Conservation (phyloP, 2,329 filamentous ascomycete species). For the Bisporella sp. region DNA sequence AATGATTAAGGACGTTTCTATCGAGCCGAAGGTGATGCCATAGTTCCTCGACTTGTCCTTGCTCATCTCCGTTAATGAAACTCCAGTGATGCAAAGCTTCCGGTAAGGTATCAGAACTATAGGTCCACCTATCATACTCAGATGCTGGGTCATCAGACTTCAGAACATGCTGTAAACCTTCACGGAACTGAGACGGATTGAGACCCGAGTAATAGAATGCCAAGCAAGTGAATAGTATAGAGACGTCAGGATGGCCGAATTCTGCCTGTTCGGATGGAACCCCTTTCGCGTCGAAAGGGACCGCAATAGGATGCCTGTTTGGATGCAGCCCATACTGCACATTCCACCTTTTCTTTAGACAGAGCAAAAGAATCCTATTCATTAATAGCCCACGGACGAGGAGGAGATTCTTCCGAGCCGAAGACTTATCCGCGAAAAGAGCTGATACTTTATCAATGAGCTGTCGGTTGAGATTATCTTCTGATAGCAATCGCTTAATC, state of each 20-base stretch:
- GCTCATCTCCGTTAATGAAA: constrained; percentile 52
- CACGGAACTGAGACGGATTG: constrained; percentile 37
- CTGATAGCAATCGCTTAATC: constrained; percentile 22
- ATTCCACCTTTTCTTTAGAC: constrained; percentile 49
- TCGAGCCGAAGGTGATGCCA: constrained; percentile 43
- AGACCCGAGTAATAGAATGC: constrained; percentile 61
- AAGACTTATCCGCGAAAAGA: constrained; percentile 28
- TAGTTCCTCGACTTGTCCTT: constrained; percentile 40
- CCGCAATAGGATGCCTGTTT: constrained; percentile 50
- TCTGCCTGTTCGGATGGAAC: constrained; percentile 55
- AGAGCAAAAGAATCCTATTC: constrained; percentile 44
- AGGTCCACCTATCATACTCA: constrained; percentile 46
- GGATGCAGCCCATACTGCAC: constrained; percentile 56
- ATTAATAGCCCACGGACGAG: constrained; percentile 58
- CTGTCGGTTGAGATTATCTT: constrained; percentile 15
- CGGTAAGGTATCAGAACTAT: constrained; percentile 35
- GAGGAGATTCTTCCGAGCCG: constrained; percentile 34
- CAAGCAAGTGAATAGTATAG: constrained; percentile 57
- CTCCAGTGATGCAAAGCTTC: constrained; percentile 44
- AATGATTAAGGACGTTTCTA: constrained; percentile 50
- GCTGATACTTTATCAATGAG: constrained; percentile 19
- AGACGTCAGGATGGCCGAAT: constrained; percentile 61
- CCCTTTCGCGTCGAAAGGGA: constrained; percentile 62
- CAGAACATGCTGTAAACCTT: constrained; percentile 42
- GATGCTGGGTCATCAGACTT: constrained; percentile 46